A percentile compares a stretch with the other conserved stretches of the same genome.
Conservation (phyloP, 2,329 filamentous ascomycete species). For the Lachnellula arida region DNA sequence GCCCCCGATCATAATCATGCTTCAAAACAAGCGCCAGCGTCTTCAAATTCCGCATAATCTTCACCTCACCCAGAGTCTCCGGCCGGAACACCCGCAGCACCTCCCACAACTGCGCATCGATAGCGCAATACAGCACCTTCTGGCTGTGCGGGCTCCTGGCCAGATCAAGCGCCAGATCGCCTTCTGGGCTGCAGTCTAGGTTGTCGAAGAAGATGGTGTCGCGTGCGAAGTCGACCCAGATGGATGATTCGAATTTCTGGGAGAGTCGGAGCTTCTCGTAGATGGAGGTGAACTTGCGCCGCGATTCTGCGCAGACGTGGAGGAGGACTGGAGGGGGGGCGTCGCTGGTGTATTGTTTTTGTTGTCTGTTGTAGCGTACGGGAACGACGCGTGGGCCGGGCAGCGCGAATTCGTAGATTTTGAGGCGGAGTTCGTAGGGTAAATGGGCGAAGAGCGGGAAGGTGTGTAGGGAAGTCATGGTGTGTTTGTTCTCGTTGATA, state of each 20-base stretch:
- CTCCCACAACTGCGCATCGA: conserved; percentile 26
- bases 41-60: conserved; percentile 18
- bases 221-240: conserved; percentile 23
- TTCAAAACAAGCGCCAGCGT: conserved; percentile 23
- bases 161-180: conserved; percentile 25
- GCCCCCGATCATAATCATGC: conserved; percentile 13
- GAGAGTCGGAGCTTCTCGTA: conserved; percentile 23
- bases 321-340: conserved; percentile 15
- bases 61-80: conserved; percentile 22
- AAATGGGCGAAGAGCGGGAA: conserved; percentile 21
- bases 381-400: conserved; percentile 19
- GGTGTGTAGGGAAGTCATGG: not conserved
- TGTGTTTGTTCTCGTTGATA: not conserved
- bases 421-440: conserved; percentile 25
- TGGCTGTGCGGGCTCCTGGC: conserved; percentile 18
- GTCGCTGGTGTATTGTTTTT: conserved; percentile 16
- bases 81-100: conserved; percentile 24
- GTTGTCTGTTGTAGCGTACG: conserved; percentile 19
- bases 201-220: conserved; percentile 28
- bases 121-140: conserved; percentile 20
- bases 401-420: conserved; percentile 22
- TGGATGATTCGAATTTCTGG: conserved; percentile 17
- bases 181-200: conserved; percentile 25
- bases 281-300: conserved; percentile 17
- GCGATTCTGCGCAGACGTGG: conserved; percentile 21